These are phyloP conservation scores for Solanum pimpinellifolium DNA, from an alignment of 257 asterid genomes.

Conservation along the genomic window DNA sequence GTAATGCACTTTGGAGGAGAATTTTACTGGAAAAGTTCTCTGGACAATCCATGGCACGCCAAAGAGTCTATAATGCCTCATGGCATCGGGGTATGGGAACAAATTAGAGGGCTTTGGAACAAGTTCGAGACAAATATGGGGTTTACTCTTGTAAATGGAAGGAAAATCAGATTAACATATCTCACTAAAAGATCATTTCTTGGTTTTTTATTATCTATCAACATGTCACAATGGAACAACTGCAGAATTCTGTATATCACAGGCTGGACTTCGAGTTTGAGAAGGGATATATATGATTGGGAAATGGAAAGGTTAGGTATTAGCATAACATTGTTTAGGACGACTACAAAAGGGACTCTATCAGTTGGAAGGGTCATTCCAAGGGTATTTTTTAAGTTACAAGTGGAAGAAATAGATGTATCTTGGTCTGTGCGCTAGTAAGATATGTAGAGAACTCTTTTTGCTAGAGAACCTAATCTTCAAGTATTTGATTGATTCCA, in stretches of 20 bases:
- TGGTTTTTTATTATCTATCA: not conserved
- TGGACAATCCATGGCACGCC: not conserved
- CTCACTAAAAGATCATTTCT: not conserved
- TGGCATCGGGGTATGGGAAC: not conserved
- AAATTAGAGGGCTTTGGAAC: not conserved
- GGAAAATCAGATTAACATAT: not conserved
- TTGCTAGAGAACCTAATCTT: not conserved
- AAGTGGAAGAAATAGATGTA: not conserved
- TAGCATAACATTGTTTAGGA: not conserved
- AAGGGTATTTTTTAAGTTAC: not conserved
- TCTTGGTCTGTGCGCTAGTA: not conserved
- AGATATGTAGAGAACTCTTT: not conserved
- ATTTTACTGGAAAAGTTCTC: not conserved
- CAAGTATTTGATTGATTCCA: not conserved
- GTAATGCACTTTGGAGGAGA: not conserved
- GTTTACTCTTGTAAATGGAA: not conserved
- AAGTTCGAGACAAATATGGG: not conserved
- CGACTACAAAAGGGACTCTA: not conserved
- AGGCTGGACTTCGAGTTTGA: not conserved
- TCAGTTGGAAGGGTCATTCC: not conserved
- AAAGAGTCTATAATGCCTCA: not conserved
- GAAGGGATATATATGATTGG: not conserved
- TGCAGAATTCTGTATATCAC: not conserved
- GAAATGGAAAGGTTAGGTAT: not conserved
- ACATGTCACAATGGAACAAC: not conserved